These are phyloP conservation scores for Aegle marmelos DNA, from an alignment of 345 rosid species.

Conservation along the genomic window DNA sequence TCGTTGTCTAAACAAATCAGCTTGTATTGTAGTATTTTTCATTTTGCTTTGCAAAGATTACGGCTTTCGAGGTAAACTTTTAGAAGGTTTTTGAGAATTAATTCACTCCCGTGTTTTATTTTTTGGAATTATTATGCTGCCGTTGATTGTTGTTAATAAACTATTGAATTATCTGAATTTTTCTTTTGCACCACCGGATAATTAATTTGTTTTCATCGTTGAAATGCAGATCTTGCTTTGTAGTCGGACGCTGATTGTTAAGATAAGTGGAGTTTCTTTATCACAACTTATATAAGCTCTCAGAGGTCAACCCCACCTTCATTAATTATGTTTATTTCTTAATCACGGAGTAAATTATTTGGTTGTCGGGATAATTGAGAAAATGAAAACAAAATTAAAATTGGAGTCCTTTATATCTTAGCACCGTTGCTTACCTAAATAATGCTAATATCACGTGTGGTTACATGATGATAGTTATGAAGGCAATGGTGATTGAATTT, in stretches of 20 bases:
- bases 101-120: background rate
- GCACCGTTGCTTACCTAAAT: too few species aligned
- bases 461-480: background rate
- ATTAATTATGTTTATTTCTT: background rate
- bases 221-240: slow-evolving; percentile 6
- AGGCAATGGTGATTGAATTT: background rate
- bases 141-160: background rate
- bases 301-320: background rate
- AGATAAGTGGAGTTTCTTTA: background rate
- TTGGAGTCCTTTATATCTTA: background rate
- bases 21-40: background rate
- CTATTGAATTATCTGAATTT: background rate
- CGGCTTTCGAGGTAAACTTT: background rate
- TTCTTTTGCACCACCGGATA: background rate
- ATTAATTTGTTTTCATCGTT: background rate
- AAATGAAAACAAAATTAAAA: background rate
- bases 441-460: background rate
- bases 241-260: background rate
- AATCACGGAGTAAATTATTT: background rate
- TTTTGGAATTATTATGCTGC: background rate
- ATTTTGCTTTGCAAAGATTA: background rate
- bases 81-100: background rate
- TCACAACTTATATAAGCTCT: background rate
- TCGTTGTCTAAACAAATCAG: background rate
- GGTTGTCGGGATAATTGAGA: background rate